A percentile compares a stretch with the other conserved stretches of the same genome.
These are phyloP conservation scores for Cercospora berteroae DNA, from an alignment of 2,329 filamentous ascomycete genomes.

Conservation along the genomic window DNA sequence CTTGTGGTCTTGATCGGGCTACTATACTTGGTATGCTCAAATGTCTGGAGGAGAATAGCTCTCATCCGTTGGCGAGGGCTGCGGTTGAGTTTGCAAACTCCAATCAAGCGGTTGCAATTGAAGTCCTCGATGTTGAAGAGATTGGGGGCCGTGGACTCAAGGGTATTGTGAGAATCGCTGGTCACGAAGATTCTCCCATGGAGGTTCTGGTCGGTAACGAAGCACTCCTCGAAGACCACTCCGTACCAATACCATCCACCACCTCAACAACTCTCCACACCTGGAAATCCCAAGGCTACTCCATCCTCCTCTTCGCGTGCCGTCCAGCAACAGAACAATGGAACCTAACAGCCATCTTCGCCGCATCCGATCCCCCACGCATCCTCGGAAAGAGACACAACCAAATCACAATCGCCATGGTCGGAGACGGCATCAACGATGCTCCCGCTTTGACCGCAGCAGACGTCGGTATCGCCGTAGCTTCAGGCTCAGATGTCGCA, in stretches of 20 bases:
- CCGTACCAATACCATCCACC: neutral
- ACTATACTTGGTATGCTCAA: neutral
- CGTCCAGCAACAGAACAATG: neutral
- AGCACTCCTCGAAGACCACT: neutral
- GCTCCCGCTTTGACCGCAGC: neutral
- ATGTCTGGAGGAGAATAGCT: neutral
- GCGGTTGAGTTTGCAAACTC: too few species aligned
- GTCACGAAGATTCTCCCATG: neutral
- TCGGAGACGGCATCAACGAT: neutral
- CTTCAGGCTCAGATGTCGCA: neutral
- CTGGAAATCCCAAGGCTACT: neutral
- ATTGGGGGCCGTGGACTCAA: neutral
- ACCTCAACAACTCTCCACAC: neutral
- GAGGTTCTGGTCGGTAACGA: neutral
- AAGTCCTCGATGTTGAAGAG: neutral
- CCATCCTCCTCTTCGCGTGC: neutral
- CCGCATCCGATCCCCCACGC: neutral
- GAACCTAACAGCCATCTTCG: neutral
- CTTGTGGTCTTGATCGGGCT: neutral
- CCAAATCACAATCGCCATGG: neutral
- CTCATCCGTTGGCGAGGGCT: neutral
- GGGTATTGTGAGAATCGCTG: neutral
- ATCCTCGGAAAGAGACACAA: neutral
- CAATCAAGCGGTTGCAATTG: neutral
- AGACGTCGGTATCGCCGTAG: neutral